Evolutionary conservation across 192 early-diverging fungal species (phyloP).

Genomic region (Rhizoclosmatium globosum): DNA sequence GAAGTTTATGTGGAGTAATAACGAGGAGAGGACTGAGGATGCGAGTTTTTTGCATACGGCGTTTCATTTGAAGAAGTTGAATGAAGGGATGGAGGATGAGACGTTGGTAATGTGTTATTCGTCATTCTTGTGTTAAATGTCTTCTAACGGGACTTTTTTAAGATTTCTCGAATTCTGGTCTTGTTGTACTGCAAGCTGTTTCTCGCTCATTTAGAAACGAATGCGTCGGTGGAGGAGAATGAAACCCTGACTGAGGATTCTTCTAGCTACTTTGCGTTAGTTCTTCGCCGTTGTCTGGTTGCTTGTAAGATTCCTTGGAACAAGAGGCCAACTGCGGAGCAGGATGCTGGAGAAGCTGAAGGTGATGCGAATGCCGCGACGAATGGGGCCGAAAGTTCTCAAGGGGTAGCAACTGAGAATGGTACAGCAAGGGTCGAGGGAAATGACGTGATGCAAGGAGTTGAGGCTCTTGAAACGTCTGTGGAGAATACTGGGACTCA

Average conservation of each 20-base stretch:
- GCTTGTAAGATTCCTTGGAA: constrained; percentile 24
- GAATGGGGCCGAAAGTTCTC: not conserved
- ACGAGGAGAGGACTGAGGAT: constrained; percentile 16
- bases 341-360: not conserved
- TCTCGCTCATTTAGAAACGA: constrained; percentile 25
- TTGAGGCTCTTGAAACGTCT: not conserved
- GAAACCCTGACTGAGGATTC: constrained; percentile 6
- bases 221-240: constrained; percentile 11
- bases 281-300: constrained; percentile 27
- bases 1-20: constrained; percentile 18
- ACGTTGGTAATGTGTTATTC: constrained; percentile 25
- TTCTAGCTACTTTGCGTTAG: constrained; percentile 19
- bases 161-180: constrained; percentile 36
- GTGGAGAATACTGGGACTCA: constrained; percentile 3
- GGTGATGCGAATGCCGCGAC: not conserved
- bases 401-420: constrained; percentile 1
- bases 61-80: constrained; percentile 43
- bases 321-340: not conserved
- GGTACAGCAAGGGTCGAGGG: not conserved
- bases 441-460: not conserved
- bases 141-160: not conserved
- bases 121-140: not conserved
- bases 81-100: constrained; percentile 43
- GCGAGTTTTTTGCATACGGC: constrained; percentile 30
- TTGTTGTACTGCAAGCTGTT: constrained; percentile 37